Percentiles rank a stretch among this genome's conserved stretches.
These are phyloP conservation scores for Cutaneotrichosporon curvatum DNA, from an alignment of 1,284 basidiomycete genomes.

Conservation along the genomic window DNA sequence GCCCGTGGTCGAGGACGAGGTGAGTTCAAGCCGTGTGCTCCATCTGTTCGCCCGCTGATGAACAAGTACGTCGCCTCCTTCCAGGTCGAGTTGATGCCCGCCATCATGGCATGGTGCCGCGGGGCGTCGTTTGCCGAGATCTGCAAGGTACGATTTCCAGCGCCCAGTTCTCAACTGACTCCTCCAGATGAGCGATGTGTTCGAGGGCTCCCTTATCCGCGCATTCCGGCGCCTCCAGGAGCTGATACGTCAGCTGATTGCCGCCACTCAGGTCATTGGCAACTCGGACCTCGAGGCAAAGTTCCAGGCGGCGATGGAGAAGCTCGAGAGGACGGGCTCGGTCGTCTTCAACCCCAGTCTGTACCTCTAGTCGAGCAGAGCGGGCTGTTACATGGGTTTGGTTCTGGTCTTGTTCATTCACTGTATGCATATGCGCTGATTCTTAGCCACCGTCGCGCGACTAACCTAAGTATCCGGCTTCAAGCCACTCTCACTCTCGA, in stretches of 20 bases:
- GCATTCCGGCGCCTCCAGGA: slow-evolving; percentile 91
- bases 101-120: slow-evolving; percentile 93
- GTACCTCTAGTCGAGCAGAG: slow-evolving; percentile 15
- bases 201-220: slow-evolving; percentile 90
- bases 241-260: slow-evolving; percentile 87
- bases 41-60: neutral
- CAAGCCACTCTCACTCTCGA: too few relatives aligned
- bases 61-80: slow-evolving; percentile 81
- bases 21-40: slow-evolving; percentile 61
- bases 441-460: too few relatives aligned
- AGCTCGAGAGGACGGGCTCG: slow-evolving; percentile 84
- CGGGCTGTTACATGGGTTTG: neutral
- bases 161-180: too few relatives aligned
- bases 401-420: too few relatives aligned
- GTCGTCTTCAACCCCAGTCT: slow-evolving; percentile 77
- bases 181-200: slow-evolving; percentile 65
- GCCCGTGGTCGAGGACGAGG: slow-evolving; percentile 77
- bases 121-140: slow-evolving; percentile 95
- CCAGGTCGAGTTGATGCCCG: slow-evolving; percentile 98
- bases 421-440: too few relatives aligned
- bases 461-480: too few relatives aligned
- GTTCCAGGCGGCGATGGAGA: slow-evolving; percentile 77
- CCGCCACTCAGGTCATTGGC: slow-evolving; percentile 92
- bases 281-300: slow-evolving; percentile 87
- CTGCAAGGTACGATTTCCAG: slow-evolving; percentile 59